A percentile compares a stretch with the other conserved stretches of the same genome.
Evolutionary conservation across 192 early-diverging fungal species (phyloP).

Genomic region (Linnemannia schmuckeri): DNA sequence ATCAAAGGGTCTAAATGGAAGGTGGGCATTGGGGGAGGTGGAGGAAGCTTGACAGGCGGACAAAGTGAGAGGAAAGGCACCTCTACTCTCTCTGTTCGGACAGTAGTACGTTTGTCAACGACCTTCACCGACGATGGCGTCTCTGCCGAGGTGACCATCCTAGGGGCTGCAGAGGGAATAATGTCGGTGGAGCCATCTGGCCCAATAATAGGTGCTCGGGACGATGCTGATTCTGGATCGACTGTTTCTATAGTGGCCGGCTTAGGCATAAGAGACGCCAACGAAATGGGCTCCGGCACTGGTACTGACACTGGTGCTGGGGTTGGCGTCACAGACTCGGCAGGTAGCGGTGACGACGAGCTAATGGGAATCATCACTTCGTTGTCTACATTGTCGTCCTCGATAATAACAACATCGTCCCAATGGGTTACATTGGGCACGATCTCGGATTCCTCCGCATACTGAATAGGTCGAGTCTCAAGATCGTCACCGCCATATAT

Average conservation of each 20-base stretch:
- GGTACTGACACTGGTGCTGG: background rate
- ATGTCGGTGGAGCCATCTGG: slow-evolving; percentile 14
- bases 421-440: slow-evolving; percentile 12
- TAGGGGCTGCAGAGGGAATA: slow-evolving; percentile 4
- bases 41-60: slow-evolving; percentile 9
- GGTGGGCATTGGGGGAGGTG: slow-evolving; percentile 4
- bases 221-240: background rate
- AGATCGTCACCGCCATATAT: slow-evolving; percentile 40
- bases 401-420: background rate
- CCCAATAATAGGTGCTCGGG: slow-evolving; percentile 7
- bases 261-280: background rate
- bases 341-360: background rate
- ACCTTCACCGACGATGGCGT: background rate
- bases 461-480: slow-evolving; percentile 33
- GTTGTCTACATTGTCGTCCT: slow-evolving; percentile 15
- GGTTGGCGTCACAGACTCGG: background rate
- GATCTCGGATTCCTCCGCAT: slow-evolving; percentile 26
- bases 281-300: background rate
- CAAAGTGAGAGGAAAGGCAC: slow-evolving; percentile 3
- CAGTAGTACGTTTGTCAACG: slow-evolving; percentile 11
- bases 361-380: background rate
- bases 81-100: slow-evolving; percentile 12
- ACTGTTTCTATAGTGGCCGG: background rate
- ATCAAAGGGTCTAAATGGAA: slow-evolving; percentile 20
- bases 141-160: slow-evolving; percentile 16